Conservation (phyloP, 495 filamentous ascomycete genomes). For the Mytilinidion resinicola region DNA sequence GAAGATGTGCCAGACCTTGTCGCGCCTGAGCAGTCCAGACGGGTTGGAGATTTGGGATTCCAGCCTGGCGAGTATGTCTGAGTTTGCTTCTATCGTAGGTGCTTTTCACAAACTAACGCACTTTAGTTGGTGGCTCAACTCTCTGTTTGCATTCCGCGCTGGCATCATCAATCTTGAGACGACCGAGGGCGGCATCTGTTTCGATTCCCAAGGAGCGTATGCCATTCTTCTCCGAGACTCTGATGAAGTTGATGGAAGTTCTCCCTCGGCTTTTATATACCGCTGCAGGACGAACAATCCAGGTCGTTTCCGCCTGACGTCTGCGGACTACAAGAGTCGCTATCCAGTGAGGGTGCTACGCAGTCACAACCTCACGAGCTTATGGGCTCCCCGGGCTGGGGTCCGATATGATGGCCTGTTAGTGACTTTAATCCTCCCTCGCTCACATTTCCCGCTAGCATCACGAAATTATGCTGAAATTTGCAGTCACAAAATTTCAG, state of each 20-base stretch:
- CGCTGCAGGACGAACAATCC: constrained; percentile 22
- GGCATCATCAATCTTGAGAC: constrained; percentile 35
- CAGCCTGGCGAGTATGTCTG: constrained; percentile 33
- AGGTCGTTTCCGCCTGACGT: constrained; percentile 32
- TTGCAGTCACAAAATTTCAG: constrained; percentile 24
- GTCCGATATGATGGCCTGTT: constrained; percentile 39
- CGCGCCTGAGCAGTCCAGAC: not conserved
- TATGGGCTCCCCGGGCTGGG: constrained; percentile 35
- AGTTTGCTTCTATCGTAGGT: not conserved
- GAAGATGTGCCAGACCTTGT: constrained; percentile 11
- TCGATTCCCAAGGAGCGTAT: constrained; percentile 33
- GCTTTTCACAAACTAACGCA: not conserved
- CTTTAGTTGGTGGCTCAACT: constrained; percentile 38
- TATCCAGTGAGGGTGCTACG: constrained; percentile 33
- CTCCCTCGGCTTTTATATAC: constrained; percentile 29
- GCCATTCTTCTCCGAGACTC: constrained; percentile 33
- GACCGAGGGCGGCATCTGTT: constrained; percentile 29
- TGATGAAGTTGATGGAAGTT: constrained; percentile 25
- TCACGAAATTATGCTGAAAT: not conserved
- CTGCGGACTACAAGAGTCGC: constrained; percentile 24
- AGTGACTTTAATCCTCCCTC: constrained; percentile 8
- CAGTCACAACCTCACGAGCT: constrained; percentile 29
- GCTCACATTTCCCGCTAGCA: not conserved
- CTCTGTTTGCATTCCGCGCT: constrained; percentile 33
- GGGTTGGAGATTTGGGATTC: constrained; percentile 32